Percentiles rank a stretch among this genome's conserved stretches.
phyloP scores from a whole-genome alignment of 1,139 yeast species.

The Protomyces arabidopsidicola region DNA sequence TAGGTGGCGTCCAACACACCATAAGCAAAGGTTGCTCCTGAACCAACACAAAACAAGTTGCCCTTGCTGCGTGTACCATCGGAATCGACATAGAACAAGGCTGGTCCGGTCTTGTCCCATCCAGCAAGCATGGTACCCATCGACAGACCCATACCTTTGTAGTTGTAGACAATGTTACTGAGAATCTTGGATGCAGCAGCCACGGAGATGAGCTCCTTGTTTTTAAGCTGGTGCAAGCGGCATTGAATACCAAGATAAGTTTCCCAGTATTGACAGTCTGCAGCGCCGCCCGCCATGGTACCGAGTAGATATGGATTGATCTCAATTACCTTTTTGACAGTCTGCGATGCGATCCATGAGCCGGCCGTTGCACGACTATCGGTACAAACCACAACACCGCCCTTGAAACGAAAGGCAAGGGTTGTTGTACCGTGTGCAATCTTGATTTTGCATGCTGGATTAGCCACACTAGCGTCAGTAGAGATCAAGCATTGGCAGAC shows the following conservation, averaged over 20 bases:
- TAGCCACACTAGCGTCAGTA: conserved; percentile 37
- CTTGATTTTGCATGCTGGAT: conserved; percentile 91
- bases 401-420: conserved; percentile 89
- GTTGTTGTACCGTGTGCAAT: conserved; percentile 99
- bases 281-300: conserved; percentile 99
- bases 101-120: conserved; percentile 91
- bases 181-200: conserved; percentile 96
- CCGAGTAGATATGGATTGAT: conserved; percentile 87
- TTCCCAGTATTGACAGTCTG: conserved; percentile 99
- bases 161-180: conserved; percentile 79
- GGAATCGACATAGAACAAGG: conserved; percentile 91
- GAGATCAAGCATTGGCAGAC: conserved; percentile 10
- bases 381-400: conserved; percentile 62
- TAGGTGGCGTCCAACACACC: conserved; percentile 93
- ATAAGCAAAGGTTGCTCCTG: conserved; percentile 99
- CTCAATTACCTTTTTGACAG: conserved; percentile 94
- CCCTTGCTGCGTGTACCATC: conserved; percentile 97
- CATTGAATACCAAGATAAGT: conserved; percentile 98
- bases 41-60: conserved; percentile 93
- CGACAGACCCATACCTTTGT: conserved; percentile 96
- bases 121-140: conserved; percentile 49
- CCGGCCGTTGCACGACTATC: conserved; percentile 30
- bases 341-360: conserved; percentile 70
- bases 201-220: conserved; percentile 89
- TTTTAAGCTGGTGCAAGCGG: conserved; percentile 87